Evolutionary conservation across 2,329 filamentous ascomycete genomes (phyloP), one percentile per base, ranked within the genome.

Genomic region (Aspergillus tanneri): DNA sequence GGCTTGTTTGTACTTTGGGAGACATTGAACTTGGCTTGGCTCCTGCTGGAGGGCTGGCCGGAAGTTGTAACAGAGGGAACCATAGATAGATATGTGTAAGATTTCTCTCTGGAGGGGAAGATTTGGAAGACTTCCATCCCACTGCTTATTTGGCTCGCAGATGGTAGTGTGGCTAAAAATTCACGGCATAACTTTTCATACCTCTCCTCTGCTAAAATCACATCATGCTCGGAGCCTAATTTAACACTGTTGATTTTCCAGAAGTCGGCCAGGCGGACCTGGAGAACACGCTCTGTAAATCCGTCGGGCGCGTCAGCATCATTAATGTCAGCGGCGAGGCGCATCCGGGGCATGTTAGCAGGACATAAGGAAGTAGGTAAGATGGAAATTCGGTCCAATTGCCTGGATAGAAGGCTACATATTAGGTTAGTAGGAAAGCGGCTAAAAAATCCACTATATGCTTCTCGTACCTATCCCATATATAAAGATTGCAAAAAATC

Each of bases 231-330:
- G 10, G 30, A 34, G 7, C 14, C 30, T 16, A 34, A 18, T 16
- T 1, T 2, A 16, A 16, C n/a, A 2, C 30, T 16, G n/a, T 7
- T 18, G 14, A 5, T 5, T 4, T 3, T 38, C 48, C 48, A 50
- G 21, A 47, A 50, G 18, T 14, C 24, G 7, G 23, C 48, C 21
- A 50, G 38, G 11, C 30, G 43, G 6, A 28, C 48, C 18, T 50
- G 48, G n/a, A 44, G 37, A n/a, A 50, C 35, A 4, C 44, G 43
- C 30, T 43, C 30, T 8, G 48, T 50, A 32, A 50, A 50, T 5
- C 12, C 3, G 2, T 47, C 48, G 11, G 43, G 48, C 12, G 43
- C 39, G n/a, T 22, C 23, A 9, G n/a, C 5, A 23, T 41, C 25
- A 34, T 14, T 8, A 5, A 35, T 35, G 14, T 40, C 39, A 5